Evolutionary conservation across 306 rosid species (phyloP), one percentile per base, ranked within the genome.

Genomic region (Acacia confusa): DNA sequence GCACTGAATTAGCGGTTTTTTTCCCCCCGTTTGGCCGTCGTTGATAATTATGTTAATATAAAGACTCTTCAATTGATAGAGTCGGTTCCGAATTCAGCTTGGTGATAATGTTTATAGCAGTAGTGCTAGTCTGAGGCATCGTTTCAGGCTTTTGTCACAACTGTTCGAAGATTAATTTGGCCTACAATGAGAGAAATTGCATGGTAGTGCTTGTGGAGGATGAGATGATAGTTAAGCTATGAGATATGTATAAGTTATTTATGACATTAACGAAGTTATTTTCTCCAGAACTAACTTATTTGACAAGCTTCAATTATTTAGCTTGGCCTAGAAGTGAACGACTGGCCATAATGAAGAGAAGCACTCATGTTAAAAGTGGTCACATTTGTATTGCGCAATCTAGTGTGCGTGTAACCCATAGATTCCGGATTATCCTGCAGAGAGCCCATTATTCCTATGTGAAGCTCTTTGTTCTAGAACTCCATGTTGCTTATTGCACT

Each of bases 401-500:
- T 74, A 44, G 44, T 22, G 72, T 41, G 55, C 41, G 27, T 64
- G 20, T 74, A 24, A 53, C 75, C 69, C 50, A 36, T 74, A 19
- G 53, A 34, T 6, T 52, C 65, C n/a, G 7, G 47, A 32, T 34
- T 24, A 10, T 43, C 28, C 50, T 47, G 73, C 60, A 4, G 38
- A 40, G 13, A 32, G 65, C 44, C 27, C 48, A 10, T 30, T 69
- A 28, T 75, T 47, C 55, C 81, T 25, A 58, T 57, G 22, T 24
- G 79, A 79, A 75, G 72, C 25, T 58, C 61, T 27, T 45, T 79
- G 70, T 48, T 60, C 45, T 72, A 47, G 25, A 61, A 53, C 11
- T 75, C 43, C 5, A n/a, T 75, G 68, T 71, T 72, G 70, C 74
- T 76, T 66, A 71, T 76, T 50, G 43, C 72, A 40, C 7, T 57